phyloP scores from a whole-genome alignment of 2,329 filamentous ascomycete genomes.

The Venturia nashicola region DNA sequence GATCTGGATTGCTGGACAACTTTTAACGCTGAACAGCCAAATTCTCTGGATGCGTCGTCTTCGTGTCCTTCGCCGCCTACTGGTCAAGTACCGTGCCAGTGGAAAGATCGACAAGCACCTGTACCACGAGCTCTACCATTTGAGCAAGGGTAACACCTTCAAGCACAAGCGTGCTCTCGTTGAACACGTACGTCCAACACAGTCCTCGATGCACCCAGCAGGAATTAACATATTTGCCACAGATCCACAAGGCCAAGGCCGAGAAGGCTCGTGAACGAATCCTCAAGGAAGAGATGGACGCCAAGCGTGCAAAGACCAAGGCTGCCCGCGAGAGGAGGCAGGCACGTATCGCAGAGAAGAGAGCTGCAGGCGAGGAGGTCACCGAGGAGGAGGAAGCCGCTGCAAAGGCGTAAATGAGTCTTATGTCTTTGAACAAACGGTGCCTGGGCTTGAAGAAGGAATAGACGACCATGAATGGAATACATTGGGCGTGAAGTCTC shows the following conservation, averaged over 20 bases:
- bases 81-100: constrained; percentile 99
- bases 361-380: constrained; percentile 70
- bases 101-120: constrained; percentile 99
- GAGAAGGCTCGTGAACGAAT: constrained; percentile 94
- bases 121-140: constrained; percentile 99
- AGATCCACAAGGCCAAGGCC: constrained; percentile 99
- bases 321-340: constrained; percentile 96
- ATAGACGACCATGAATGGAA: not conserved
- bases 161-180: constrained; percentile 99
- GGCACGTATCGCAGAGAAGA: constrained; percentile 86
- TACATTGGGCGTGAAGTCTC: not conserved
- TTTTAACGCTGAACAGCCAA: constrained; percentile 50
- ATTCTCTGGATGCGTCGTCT: constrained; percentile 99
- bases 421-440: not conserved
- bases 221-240: constrained; percentile 20
- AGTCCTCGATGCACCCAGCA: constrained; percentile 15
- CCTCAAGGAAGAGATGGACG: constrained; percentile 99
- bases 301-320: constrained; percentile 99
- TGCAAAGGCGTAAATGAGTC: not conserved
- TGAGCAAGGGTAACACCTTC: constrained; percentile 99
- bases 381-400: constrained; percentile 19
- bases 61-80: constrained; percentile 94
- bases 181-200: constrained; percentile 77
- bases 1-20: constrained; percentile 12
- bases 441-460: not conserved